phyloP scores from a whole-genome alignment of 306 rosid genomes.

The Adenanthera pavonina region DNA sequence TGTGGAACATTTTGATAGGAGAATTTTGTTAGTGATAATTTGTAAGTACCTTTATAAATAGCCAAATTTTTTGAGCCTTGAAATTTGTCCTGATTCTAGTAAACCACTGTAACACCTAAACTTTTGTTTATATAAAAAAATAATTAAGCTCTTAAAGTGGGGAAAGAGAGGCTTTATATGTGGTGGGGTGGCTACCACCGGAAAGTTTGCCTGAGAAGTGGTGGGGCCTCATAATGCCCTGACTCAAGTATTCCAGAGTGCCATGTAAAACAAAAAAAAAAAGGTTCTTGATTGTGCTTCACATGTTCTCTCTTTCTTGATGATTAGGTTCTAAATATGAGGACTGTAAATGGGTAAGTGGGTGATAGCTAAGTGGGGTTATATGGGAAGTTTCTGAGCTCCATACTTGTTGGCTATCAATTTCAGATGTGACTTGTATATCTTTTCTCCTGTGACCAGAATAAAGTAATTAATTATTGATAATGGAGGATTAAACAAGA shows the following conservation, averaged over 20 bases:
- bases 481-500: conserved; percentile 36
- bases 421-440: background rate
- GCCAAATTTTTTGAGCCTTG: no score
- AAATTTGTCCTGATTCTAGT: no score
- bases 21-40: no score
- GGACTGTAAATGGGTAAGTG: conserved; percentile 8
- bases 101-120: no score
- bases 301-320: background rate
- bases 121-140: no score
- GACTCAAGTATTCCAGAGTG: background rate
- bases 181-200: background rate
- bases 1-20: no score
- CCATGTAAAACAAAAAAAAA: background rate
- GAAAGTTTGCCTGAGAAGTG: conserved; percentile 8
- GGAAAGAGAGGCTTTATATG: background rate
- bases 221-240: background rate
- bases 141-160: no score
- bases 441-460: background rate
- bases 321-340: background rate
- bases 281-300: background rate
- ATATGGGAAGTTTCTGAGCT: conserved; percentile 21
- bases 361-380: conserved; percentile 30
- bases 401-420: background rate
- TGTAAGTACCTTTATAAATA: no score
- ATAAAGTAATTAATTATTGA: conserved; percentile 5